A percentile compares a stretch with the other conserved stretches of the same genome.
Conservation (phyloP, 768 basidiomycete species). For the Podaxis carcinomalis region DNA sequence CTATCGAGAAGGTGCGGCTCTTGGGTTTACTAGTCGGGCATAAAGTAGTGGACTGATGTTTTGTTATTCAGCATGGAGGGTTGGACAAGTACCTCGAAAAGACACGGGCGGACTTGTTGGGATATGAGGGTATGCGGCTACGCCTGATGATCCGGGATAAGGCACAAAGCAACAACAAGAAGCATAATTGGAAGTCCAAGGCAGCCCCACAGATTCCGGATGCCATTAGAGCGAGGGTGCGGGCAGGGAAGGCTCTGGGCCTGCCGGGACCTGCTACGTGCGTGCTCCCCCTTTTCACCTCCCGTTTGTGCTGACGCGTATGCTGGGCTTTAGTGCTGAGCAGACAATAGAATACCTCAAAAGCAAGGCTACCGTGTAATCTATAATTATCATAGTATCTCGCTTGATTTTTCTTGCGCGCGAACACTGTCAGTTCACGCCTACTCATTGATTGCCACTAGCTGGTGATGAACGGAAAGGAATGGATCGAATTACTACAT, state of each 20-base stretch:
- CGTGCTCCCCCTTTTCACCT: conserved; percentile 3
- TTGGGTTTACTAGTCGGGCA: not conserved
- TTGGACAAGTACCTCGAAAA: conserved; percentile 64
- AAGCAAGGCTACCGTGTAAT: not conserved
- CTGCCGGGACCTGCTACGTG: conserved; percentile 22
- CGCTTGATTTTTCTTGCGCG: not conserved
- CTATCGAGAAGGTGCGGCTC: conserved; percentile 71
- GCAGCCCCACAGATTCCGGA: conserved; percentile 10
- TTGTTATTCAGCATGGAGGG: conserved; percentile 50
- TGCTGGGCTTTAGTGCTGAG: conserved; percentile 15
- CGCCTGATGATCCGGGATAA: conserved; percentile 31
- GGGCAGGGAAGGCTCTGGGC: conserved; percentile 25
- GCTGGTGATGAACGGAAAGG: not conserved
- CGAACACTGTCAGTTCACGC: not conserved
- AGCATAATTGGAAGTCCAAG: not conserved
- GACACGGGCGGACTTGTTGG: conserved; percentile 29
- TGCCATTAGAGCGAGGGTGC: conserved; percentile 20
- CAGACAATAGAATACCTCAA: conserved; percentile 23
- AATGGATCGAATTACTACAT: not conserved
- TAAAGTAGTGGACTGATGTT: not conserved
- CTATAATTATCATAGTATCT: not conserved
- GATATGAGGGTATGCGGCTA: conserved; percentile 44
- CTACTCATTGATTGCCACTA: not conserved
- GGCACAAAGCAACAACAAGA: conserved; percentile 10
- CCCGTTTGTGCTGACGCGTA: not conserved